Conservation (phyloP, 208 protist genomes). For the Borovskyia barvae region DNA sequence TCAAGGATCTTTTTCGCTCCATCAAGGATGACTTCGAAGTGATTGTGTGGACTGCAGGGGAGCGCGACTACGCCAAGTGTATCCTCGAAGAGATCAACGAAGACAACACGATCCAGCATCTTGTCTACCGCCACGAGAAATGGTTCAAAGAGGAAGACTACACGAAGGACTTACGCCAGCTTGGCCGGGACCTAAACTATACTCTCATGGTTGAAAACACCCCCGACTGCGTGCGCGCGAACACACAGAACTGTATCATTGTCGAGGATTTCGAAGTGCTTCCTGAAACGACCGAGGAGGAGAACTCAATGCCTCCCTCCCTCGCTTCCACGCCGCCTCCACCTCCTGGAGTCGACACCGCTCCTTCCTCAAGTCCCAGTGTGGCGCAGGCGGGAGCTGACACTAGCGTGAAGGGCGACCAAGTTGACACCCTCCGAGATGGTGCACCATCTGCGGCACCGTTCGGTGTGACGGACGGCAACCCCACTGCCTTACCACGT, state of each 20-base stretch:
- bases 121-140: conserved; percentile 75
- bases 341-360: not conserved
- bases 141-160: conserved; percentile 82
- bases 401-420: too few relatives aligned
- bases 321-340: conserved; percentile 13
- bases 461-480: too few relatives aligned
- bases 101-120: conserved; percentile 76
- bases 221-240: conserved; percentile 77
- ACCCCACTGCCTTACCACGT: too few relatives aligned
- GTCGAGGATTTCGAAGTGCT: conserved; percentile 84
- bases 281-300: conserved; percentile 22
- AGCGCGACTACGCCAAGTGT: conserved; percentile 87
- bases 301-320: conserved; percentile 7
- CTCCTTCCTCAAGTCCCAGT: not conserved
- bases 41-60: conserved; percentile 90
- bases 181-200: conserved; percentile 72
- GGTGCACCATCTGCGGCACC: too few relatives aligned
- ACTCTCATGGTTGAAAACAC: conserved; percentile 90
- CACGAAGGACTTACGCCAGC: conserved; percentile 81
- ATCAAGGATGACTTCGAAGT: conserved; percentile 86
- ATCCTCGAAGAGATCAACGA: conserved; percentile 87
- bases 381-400: conserved; percentile 1
- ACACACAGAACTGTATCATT: conserved; percentile 84
- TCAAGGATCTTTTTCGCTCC: conserved; percentile 68
- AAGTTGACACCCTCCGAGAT: too few relatives aligned